Base-by-base conservation (phyloP, 164 flowering plant genomes). In the Amborella trichopoda region DNA sequence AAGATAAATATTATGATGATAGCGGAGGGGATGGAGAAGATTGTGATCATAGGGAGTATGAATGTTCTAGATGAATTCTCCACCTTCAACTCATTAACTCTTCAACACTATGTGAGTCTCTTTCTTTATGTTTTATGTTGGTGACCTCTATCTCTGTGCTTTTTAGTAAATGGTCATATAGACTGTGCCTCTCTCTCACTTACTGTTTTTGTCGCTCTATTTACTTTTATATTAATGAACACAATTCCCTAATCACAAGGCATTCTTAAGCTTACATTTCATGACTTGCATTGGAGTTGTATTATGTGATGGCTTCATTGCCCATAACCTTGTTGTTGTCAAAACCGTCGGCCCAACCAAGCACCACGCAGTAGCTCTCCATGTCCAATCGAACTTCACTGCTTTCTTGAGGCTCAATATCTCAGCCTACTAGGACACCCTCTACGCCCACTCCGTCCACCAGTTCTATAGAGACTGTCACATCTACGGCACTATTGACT, bases 401-500 rank as follows among this genome's bases (percentile, higher is more conserved):
- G 27, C 78, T 34, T 67, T 88, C 77, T 72, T 65, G 79, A 76
- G 78, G 57, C 80, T 87, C 66, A 71, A 58, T 3, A 68, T 86
- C 34, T 75, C 73, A 28, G 89, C 77, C 2, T 76, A 73, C 78
- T 89, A 82, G 50, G 79, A 76, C 69, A 71, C 89, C 2, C 86
- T 86, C 62, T 87, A 75, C 61, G 59, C 72, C 2, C 85, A 78
- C 61, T 48, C 71, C 42, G 56, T 74, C 54, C 77, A 82, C 13
- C 96, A 87, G 18, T 83, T 71, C 76, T 87, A 77, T 69, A 70
- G 96, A 16, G 80, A 83, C 62, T 87, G 96, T 68, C 49, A 53
- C 54, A 68, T 87, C 68, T 23, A 70, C 2, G 94, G 96, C 48
- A 79, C 96, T 54, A 65, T 81, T 26, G 94, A 87, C 59, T 73